phyloP scores from a whole-genome alignment of 2,329 filamentous ascomycete species.

The Aureobasidium sp. region DNA sequence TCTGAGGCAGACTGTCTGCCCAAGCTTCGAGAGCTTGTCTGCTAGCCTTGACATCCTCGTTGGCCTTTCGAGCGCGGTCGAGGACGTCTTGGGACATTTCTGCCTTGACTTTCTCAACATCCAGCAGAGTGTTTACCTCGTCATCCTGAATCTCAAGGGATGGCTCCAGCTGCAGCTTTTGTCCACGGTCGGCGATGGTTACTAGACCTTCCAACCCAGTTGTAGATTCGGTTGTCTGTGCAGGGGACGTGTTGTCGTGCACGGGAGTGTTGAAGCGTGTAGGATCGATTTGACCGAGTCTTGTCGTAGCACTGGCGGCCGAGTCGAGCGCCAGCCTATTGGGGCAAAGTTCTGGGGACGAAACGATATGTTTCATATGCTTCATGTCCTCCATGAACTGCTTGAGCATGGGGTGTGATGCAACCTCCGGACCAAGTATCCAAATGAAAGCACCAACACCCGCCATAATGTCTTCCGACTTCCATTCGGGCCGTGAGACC shows the following conservation, averaged over 20 bases:
- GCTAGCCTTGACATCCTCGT: conserved; percentile 26
- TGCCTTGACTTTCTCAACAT: conserved; percentile 36
- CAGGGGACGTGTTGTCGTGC: conserved; percentile 47
- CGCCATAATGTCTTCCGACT: conserved; percentile 53
- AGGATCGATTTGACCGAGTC: conserved; percentile 63
- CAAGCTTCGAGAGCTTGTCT: conserved; percentile 41
- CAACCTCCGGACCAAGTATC: conserved; percentile 65
- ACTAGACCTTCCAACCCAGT: conserved; percentile 16
- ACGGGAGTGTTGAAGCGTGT: conserved; percentile 63
- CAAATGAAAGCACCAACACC: conserved; percentile 66
- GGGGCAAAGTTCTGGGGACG: conserved; percentile 63
- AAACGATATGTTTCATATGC: conserved; percentile 65
- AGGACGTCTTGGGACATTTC: conserved; percentile 42
- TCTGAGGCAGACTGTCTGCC: conserved; percentile 61
- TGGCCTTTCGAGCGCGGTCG: conserved; percentile 42
- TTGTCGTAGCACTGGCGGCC: conserved; percentile 56
- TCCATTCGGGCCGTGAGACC: conserved; percentile 64
- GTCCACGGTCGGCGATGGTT: conserved; percentile 24
- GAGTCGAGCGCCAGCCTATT: conserved; percentile 67
- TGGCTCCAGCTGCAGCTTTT: conserved; percentile 29
- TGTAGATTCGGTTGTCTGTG: conserved; percentile 9
- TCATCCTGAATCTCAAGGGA: conserved; percentile 36
- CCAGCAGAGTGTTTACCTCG: conserved; percentile 41
- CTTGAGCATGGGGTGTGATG: conserved; percentile 52
- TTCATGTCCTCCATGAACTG: conserved; percentile 59